Evolutionary conservation across 352 stramenopile genomes (phyloP).

Genomic region (Phytophthora tentaculata): DNA sequence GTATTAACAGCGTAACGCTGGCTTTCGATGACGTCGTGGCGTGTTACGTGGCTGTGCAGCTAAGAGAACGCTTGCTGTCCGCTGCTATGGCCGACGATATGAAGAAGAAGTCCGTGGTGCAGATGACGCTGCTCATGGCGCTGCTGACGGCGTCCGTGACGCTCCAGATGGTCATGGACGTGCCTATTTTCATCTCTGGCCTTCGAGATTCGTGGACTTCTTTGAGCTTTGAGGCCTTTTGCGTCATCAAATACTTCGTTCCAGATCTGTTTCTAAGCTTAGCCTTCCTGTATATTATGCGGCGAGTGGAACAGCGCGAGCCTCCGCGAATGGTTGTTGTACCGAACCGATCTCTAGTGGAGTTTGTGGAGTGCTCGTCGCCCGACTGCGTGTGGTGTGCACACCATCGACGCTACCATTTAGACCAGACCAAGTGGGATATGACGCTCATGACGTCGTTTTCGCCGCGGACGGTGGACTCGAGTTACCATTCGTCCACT

Average conservation of each 20-base stretch:
- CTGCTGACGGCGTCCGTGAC: constrained; percentile 48
- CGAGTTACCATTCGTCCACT: constrained; percentile 59
- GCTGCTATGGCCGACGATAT: constrained; percentile 78
- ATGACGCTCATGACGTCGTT: constrained; percentile 59
- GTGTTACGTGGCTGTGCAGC: constrained; percentile 49
- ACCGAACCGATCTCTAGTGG: constrained; percentile 56
- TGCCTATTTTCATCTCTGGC: constrained; percentile 42
- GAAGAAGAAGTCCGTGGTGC: constrained; percentile 74
- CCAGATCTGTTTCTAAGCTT: constrained; percentile 59
- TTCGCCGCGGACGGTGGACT: constrained; percentile 65
- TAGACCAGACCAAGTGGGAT: constrained; percentile 68
- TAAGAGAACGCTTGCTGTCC: constrained; percentile 54
- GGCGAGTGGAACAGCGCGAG: constrained; percentile 68
- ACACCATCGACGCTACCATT: constrained; percentile 70
- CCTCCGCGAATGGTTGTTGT: constrained; percentile 57
- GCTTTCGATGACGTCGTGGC: constrained; percentile 53
- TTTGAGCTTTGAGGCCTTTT: constrained; percentile 48
- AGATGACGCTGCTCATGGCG: constrained; percentile 70
- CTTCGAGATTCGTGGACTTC: constrained; percentile 32
- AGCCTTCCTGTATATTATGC: constrained; percentile 80
- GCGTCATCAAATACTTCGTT: constrained; percentile 61
- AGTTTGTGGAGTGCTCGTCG: constrained; percentile 78
- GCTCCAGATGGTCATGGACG: constrained; percentile 63
- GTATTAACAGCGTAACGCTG: constrained; percentile 55
- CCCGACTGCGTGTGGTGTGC: constrained; percentile 76